Evolutionary conservation across 306 rosid genomes (phyloP).

Genomic region (Cyamopsis tetragonoloba): DNA sequence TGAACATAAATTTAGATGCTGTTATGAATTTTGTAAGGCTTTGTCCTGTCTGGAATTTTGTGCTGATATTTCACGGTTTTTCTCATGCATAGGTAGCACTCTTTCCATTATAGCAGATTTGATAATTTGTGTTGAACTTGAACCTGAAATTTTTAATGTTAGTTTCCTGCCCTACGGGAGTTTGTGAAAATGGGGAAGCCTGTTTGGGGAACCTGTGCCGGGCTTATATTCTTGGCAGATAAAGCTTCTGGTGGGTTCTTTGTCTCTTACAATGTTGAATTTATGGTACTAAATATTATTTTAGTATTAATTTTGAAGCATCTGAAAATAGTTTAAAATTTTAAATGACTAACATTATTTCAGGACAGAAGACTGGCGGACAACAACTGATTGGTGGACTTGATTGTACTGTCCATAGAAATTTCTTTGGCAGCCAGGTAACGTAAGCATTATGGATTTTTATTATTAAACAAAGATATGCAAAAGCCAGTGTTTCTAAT

Average conservation of each 20-base stretch:
- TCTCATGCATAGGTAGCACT: too few species aligned
- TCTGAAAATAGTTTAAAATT: not conserved
- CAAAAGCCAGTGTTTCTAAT: not conserved
- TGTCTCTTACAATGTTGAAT: not conserved
- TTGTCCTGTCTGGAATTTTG: too few species aligned
- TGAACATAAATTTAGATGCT: too few species aligned
- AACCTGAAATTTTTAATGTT: slow-evolving; percentile 18
- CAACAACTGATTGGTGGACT: slow-evolving; percentile 90
- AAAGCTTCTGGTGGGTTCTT: slow-evolving; percentile 64
- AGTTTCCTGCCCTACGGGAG: slow-evolving; percentile 93
- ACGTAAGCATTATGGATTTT: not conserved
- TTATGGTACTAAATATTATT: not conserved
- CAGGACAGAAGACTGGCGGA: slow-evolving; percentile 95
- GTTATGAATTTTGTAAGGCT: too few species aligned
- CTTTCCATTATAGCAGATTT: too few species aligned
- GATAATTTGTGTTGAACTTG: not conserved
- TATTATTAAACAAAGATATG: not conserved
- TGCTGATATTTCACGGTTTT: too few species aligned
- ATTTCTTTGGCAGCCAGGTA: slow-evolving; percentile 98
- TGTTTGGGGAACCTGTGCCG: slow-evolving; percentile 99
- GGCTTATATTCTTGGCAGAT: slow-evolving; percentile 91
- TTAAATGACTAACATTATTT: slow-evolving; percentile 27
- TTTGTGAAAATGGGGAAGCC: slow-evolving; percentile 91
- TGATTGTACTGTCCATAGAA: slow-evolving; percentile 90
- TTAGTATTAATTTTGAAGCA: not conserved